Base-by-base conservation (phyloP, 2,329 filamentous ascomycete genomes). In the Venturia effusa region DNA sequence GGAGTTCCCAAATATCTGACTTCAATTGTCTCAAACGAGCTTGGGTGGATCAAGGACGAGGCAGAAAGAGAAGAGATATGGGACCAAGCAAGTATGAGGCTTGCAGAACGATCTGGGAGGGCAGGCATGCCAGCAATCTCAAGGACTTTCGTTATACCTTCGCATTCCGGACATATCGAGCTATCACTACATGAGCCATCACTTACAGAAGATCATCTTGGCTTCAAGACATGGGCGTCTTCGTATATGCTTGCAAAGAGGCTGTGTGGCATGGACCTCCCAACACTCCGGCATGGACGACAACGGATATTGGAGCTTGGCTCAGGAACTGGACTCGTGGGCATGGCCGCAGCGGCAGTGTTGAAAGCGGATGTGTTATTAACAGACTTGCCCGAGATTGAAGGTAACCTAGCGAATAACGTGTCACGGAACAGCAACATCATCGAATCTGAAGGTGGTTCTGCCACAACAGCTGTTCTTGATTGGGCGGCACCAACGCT, bases 161-260 rank as follows among this genome's bases (percentile, higher is more conserved):
- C 76, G 17, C 66, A 43, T 48, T 67, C 66, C 22, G 69, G 73
- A 27, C 68, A 69, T 1, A 81, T 92, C 68, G 81, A 87, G 57
- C 78, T 99, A 61, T 81, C 83, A 41, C 85, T 99, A 45, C 83
- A 90, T 64, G 94, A 99, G 73, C 94, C 94, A 1, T 87, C 92
- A 0, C 79, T 97, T 64, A 96, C 90, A 0, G 89, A 89, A 7
- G 93, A 97, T 74, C 89, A 90, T 65, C 80, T 97, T 22, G 94
- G 94, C 1, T 82, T 95, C 73, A 97, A 99, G 75, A 99, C 94
- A 0, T 97, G 94, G 94, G 90, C 89, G 0, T 93, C 92, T 0
- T 93, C 92, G 0, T 95, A 92, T 71, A 82, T 95, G 1, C 84
- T 97, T 4, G 88, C 93, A 0, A 88, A 84, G 68, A 85, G 89